These are phyloP conservation scores for Leptographium galeiforme DNA, from an alignment of 2,329 filamentous ascomycete species.

Conservation along the genomic window DNA sequence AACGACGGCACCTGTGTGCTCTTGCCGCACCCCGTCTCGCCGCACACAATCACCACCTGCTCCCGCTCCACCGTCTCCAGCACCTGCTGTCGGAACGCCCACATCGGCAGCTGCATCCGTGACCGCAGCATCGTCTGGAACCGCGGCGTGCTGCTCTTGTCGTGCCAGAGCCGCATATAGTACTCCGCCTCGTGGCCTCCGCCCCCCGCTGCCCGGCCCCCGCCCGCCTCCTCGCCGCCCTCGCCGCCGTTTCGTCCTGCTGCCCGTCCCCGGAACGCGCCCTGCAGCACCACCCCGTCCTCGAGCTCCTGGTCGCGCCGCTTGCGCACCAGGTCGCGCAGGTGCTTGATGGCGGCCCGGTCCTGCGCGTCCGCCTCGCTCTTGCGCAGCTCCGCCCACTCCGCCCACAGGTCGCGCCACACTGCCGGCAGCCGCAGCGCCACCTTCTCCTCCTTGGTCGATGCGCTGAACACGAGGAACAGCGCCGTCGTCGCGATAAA, in stretches of 20 bases:
- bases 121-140: conserved; percentile 70
- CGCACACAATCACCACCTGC: conserved; percentile 85
- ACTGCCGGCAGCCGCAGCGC: conserved; percentile 61
- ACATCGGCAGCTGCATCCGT: conserved; percentile 79
- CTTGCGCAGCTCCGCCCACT: conserved; percentile 61
- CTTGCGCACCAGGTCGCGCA: conserved; percentile 58
- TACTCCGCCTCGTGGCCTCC: conserved; percentile 26
- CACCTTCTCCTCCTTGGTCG: conserved; percentile 73
- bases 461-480: conserved; percentile 68
- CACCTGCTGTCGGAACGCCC: conserved; percentile 67
- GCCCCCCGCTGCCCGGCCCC: conserved; percentile 24
- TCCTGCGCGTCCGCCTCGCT: conserved; percentile 57
- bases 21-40: conserved; percentile 94
- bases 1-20: conserved; percentile 96
- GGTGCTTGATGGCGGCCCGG: conserved; percentile 49
- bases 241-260: conserved; percentile 33
- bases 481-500: conserved; percentile 72
- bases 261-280: conserved; percentile 56
- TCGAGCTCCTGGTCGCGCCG: conserved; percentile 56
- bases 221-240: conserved; percentile 29
- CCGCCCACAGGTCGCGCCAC: conserved; percentile 78
- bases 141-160: conserved; percentile 40
- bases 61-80: conserved; percentile 63
- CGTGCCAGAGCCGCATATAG: conserved; percentile 44
- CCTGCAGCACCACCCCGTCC: conserved; percentile 63